These are phyloP conservation scores for Rubroshorea leprosula DNA, from an alignment of 345 rosid species.

Conservation along the genomic window DNA sequence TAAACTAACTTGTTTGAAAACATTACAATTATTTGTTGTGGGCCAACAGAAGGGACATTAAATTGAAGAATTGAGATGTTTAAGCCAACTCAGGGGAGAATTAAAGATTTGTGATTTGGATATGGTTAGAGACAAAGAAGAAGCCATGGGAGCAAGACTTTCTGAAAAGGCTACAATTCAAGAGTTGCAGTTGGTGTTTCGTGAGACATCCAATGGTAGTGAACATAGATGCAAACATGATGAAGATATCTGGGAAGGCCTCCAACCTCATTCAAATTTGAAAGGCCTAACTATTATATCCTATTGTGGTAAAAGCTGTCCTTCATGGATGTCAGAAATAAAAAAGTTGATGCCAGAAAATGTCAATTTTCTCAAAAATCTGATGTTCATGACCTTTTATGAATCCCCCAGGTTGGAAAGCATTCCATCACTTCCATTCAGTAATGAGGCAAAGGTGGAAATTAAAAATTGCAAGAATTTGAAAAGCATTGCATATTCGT, in stretches of 20 bases:
- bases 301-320: background rate
- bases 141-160: background rate
- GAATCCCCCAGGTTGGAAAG: no score
- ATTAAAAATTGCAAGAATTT: no score
- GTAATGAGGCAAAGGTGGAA: no score
- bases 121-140: background rate
- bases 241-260: background rate
- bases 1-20: background rate
- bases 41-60: background rate
- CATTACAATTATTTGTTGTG: background rate
- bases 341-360: no score
- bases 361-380: background rate
- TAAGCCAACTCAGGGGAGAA: background rate
- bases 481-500: no score
- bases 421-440: no score
- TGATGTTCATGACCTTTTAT: no score
- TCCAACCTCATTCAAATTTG: background rate
- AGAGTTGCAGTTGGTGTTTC: background rate
- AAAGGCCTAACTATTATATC: background rate
- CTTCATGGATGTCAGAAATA: background rate
- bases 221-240: no score
- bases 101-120: background rate
- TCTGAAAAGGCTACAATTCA: background rate
- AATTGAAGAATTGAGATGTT: background rate
- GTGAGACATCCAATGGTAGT: background rate